Conservation (phyloP, 805 yeast species). For the Candida wancherniae region DNA sequence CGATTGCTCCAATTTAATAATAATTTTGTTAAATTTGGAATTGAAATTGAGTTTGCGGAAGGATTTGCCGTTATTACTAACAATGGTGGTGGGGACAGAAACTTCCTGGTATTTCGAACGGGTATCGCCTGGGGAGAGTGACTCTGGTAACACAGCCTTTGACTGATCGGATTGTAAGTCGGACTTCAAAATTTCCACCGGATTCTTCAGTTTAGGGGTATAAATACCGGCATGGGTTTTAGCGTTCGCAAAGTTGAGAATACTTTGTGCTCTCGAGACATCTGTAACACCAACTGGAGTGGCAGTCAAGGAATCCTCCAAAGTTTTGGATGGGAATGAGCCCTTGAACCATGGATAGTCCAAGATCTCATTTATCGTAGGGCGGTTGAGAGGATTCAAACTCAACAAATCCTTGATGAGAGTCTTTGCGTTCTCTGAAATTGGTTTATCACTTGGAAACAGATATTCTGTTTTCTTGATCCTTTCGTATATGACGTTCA, state of each 20-base stretch:
- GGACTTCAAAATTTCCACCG: slow-evolving; percentile 64
- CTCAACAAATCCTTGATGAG: slow-evolving; percentile 71
- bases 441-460: slow-evolving; percentile 68
- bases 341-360: slow-evolving; percentile 86
- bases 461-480: slow-evolving; percentile 75
- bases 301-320: slow-evolving; percentile 56
- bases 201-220: slow-evolving; percentile 49
- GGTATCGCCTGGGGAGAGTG: slow-evolving; percentile 90
- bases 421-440: slow-evolving; percentile 66
- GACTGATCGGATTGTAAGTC: slow-evolving; percentile 69
- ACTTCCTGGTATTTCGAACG: slow-evolving; percentile 80
- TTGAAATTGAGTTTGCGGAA: slow-evolving; percentile 36
- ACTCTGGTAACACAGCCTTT: slow-evolving; percentile 71
- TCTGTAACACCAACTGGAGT: slow-evolving; percentile 55
- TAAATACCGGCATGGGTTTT: slow-evolving; percentile 62
- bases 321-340: slow-evolving; percentile 69
- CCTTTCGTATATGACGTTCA: slow-evolving; percentile 85
- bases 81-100: slow-evolving; percentile 30
- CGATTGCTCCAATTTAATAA: slow-evolving; percentile 32
- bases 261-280: slow-evolving; percentile 57
- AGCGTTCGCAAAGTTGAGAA: slow-evolving; percentile 60
- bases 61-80: slow-evolving; percentile 22
- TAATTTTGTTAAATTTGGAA: slow-evolving; percentile 35
- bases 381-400: slow-evolving; percentile 76
- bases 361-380: slow-evolving; percentile 71